Evolutionary conservation across 106 monocot species (phyloP).

Genomic region (Iris macrosiphon): DNA sequence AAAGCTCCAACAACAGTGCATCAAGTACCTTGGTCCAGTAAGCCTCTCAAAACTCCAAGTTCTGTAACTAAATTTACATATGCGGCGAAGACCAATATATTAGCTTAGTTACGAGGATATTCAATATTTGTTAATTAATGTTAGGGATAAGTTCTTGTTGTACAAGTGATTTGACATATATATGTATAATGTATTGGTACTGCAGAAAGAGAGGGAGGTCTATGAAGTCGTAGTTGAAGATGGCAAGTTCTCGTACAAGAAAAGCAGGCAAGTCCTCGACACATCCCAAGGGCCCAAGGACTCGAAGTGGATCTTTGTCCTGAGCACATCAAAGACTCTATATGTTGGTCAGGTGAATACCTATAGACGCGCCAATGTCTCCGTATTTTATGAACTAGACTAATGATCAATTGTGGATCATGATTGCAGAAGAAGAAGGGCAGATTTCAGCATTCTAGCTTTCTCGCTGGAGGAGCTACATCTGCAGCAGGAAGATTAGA

Average conservation of each 20-base stretch:
- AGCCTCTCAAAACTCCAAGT: slow-evolving; percentile 14
- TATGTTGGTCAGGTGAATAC: slow-evolving; percentile 72
- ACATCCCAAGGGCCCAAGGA: neutral
- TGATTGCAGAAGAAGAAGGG: slow-evolving; percentile 81
- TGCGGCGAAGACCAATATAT: no score
- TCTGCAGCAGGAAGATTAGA: slow-evolving; percentile 89
- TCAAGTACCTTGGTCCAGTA: slow-evolving; percentile 91
- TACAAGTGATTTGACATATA: no score
- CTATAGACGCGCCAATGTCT: neutral
- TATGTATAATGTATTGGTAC: neutral
- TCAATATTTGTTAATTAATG: no score
- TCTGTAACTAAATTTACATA: no score
- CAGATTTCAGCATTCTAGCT: slow-evolving; percentile 90
- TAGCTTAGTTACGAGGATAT: no score
- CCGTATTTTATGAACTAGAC: neutral
- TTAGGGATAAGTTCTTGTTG: no score
- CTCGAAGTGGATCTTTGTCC: slow-evolving; percentile 26
- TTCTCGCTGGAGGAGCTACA: slow-evolving; percentile 90
- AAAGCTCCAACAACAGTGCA: slow-evolving; percentile 91
- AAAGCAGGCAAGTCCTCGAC: slow-evolving; percentile 4
- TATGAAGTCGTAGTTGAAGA: slow-evolving; percentile 21
- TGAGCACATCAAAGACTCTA: slow-evolving; percentile 53
- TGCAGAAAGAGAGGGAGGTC: slow-evolving; percentile 41
- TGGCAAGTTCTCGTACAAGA: slow-evolving; percentile 13
- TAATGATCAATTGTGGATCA: no score